Percentiles rank a stretch among this genome's conserved stretches.
These are phyloP conservation scores for Evansstolkia leycettana DNA, from an alignment of 495 filamentous ascomycete genomes.

Conservation along the genomic window DNA sequence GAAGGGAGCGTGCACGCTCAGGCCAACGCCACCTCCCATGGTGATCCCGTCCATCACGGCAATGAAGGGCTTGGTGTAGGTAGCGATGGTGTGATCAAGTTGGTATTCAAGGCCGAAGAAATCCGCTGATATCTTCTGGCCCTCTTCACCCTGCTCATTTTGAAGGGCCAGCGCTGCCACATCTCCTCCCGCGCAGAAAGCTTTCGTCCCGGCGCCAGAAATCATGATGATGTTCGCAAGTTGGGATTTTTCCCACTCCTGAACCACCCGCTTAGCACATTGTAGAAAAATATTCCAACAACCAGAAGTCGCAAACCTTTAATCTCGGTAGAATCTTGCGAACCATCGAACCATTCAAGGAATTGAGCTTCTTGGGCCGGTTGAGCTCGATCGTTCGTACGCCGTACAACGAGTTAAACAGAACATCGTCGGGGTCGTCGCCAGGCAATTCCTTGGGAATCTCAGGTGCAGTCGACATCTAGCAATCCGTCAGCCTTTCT, in stretches of 20 bases:
- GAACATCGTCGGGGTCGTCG: conserved; percentile 80
- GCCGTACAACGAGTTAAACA: conserved; percentile 79
- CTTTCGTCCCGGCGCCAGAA: conserved; percentile 71
- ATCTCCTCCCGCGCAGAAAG: conserved; percentile 91
- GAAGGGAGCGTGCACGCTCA: conserved; percentile 90
- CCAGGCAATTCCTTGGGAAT: conserved; percentile 41
- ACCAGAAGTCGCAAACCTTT: conserved; percentile 31
- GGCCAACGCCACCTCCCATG: conserved; percentile 93
- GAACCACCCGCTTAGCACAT: conserved; percentile 4
- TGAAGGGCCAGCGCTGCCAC: conserved; percentile 61
- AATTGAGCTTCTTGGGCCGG: conserved; percentile 79
- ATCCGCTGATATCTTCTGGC: conserved; percentile 54
- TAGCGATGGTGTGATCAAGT: conserved; percentile 91
- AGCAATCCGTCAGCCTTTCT: conserved; percentile 3
- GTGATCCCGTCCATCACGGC: conserved; percentile 97
- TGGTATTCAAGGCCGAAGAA: conserved; percentile 91
- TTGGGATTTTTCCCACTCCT: conserved; percentile 90
- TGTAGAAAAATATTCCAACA: neutral
- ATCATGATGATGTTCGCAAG: conserved; percentile 87
- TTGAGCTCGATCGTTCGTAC: conserved; percentile 90
- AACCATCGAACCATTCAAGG: conserved; percentile 86
- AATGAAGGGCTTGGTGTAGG: conserved; percentile 83
- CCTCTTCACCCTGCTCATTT: conserved; percentile 55
- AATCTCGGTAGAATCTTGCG: conserved; percentile 81
- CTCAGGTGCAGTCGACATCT: conserved; percentile 46